Conservation (phyloP, 345 rosid species). For the Citrus mangshanensis region DNA sequence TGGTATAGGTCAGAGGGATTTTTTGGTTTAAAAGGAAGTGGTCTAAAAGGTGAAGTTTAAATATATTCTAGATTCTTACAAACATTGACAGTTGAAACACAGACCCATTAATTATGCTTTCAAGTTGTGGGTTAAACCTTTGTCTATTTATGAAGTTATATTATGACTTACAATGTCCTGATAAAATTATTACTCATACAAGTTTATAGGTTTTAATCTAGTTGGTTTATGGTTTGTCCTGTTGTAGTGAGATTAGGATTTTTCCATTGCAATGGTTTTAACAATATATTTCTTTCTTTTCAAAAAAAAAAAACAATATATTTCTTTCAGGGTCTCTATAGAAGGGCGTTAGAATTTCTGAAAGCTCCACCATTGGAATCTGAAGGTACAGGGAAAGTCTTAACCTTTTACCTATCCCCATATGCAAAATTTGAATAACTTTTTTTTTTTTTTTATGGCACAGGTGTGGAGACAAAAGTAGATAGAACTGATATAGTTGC, state of each 20-base stretch:
- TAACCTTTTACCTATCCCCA: neutral
- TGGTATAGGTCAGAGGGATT: neutral
- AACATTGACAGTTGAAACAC: neutral
- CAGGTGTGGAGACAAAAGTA: conserved; percentile 30
- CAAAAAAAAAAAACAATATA: no score
- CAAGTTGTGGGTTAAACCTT: neutral
- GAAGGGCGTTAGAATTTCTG: conserved; percentile 71
- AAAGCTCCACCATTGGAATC: conserved; percentile 71
- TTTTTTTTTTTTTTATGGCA: neutral
- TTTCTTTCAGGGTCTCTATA: conserved; percentile 63
- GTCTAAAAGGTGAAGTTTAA: neutral
- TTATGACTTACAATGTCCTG: neutral
- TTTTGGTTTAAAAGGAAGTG: neutral
- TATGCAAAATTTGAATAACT: conserved; percentile 1
- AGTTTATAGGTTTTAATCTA: neutral
- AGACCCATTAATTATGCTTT: neutral
- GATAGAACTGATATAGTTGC: conserved; percentile 52
- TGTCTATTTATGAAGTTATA: neutral
- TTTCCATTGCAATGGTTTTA: neutral
- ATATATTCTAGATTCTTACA: neutral
- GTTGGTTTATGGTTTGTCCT: neutral
- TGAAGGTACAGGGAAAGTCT: conserved; percentile 39
- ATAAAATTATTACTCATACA: neutral
- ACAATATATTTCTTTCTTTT: conserved; percentile 14
- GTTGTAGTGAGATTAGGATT: neutral